These are phyloP conservation scores for Sporothrix globosa DNA, from an alignment of 2,329 filamentous ascomycete species.

Conservation along the genomic window DNA sequence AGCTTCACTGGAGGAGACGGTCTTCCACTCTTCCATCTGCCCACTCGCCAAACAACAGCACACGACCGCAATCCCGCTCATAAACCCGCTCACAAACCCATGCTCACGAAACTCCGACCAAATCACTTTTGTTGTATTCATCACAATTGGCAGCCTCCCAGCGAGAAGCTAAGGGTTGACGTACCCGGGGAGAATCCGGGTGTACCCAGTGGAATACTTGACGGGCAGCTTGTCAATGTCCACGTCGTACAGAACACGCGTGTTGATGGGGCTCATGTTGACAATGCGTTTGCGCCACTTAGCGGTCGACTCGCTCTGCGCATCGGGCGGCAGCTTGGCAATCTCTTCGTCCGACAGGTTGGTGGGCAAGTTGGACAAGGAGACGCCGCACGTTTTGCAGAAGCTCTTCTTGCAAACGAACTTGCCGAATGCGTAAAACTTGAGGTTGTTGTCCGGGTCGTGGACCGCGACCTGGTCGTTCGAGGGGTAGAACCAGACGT, in stretches of 20 bases:
- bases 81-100: conserved; percentile 18
- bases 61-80: not conserved
- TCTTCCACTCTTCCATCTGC: not conserved
- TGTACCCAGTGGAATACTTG: conserved; percentile 40
- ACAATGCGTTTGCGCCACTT: conserved; percentile 34
- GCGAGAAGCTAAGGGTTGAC: conserved; percentile 45
- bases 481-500: conserved; percentile 51
- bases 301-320: conserved; percentile 15
- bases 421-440: conserved; percentile 46
- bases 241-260: conserved; percentile 47
- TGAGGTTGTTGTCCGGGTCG: conserved; percentile 48
- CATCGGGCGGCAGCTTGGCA: conserved; percentile 42
- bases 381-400: conserved; percentile 54
- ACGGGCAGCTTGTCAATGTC: conserved; percentile 41
- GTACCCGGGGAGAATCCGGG: conserved; percentile 43
- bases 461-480: conserved; percentile 48
- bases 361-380: conserved; percentile 44
- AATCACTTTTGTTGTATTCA: conserved; percentile 4
- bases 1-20: not conserved
- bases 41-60: not conserved
- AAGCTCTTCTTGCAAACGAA: conserved; percentile 49
- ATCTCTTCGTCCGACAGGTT: conserved; percentile 45
- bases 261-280: conserved; percentile 44
- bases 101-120: conserved; percentile 12
- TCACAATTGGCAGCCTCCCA: not conserved